Base-by-base conservation (phyloP, 257 asterid species). In the Nicotiana tomentosiformis region DNA sequence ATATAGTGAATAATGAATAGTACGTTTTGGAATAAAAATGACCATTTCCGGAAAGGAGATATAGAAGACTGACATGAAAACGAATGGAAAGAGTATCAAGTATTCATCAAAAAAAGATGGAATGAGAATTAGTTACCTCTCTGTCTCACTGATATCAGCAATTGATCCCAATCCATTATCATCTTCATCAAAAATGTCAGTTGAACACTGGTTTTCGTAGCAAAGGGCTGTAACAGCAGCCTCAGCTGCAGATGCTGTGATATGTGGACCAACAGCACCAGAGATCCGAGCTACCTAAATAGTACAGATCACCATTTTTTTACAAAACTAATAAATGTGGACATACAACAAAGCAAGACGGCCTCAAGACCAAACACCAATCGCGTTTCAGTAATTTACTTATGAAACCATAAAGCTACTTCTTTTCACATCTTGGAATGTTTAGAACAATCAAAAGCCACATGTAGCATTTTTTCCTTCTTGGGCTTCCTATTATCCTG, bases 161-260 rank as follows among this genome's bases (percentile, higher is more conserved):
- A 92, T 84, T 51, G 88, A 84, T 83, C 78, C 83, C 53, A 88
- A 76, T 78, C 91, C 88, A 51, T 86, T 88, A 16, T 16, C 92
- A 80, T 87, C 90, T 3, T 90, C 95, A 30, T 92, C 93, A 81
- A 94, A 90, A 80, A 96, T 83, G 80, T 91, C 96, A 88, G 91
- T 92, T 10, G 97, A 86, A 89, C 99, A 96, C 72, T 92, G 93
- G 80, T 93, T 96, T 85, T 94, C 99, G 61, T 87, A 90, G 89
- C 98, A 96, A 87, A 96, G 98, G 33, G 95, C 95, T 16, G 94
- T 85, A 82, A 94, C 90, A 69, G 98, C 97, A 85, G 99, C 99
- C 85, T 94, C 98, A 80, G 95, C 94, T 57, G 97, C 99, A 77
- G 91, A 90, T 79, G 94, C 94, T 70, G 94, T 83, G 82, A 92